phyloP scores from a whole-genome alignment of 2,329 filamentous ascomycete genomes.

The Ceratocystis variospora region DNA sequence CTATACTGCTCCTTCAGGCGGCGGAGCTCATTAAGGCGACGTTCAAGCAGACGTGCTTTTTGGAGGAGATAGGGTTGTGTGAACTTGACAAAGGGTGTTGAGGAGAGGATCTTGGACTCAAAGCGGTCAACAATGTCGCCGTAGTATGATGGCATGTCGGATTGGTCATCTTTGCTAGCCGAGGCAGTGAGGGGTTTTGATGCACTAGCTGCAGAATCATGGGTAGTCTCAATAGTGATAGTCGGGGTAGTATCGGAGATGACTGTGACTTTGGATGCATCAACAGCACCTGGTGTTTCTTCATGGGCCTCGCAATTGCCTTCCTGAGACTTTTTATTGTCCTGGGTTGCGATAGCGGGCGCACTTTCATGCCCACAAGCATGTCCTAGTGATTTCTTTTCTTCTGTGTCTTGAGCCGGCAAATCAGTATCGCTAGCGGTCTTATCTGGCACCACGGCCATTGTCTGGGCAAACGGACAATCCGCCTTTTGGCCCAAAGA shows the following conservation, averaged over 20 bases:
- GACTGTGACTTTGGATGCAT: background rate
- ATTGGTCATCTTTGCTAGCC: conserved; percentile 47
- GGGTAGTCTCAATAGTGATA: background rate
- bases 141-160: conserved; percentile 71
- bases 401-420: background rate
- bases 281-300: background rate
- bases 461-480: background rate
- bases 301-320: background rate
- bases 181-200: background rate
- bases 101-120: conserved; percentile 82
- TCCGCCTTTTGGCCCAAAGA: background rate
- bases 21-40: conserved; percentile 67
- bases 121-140: conserved; percentile 90
- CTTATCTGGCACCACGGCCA: background rate
- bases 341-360: background rate
- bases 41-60: conserved; percentile 81
- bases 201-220: background rate
- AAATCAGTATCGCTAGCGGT: background rate
- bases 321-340: background rate
- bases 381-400: background rate
- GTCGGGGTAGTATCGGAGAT: background rate
- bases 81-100: conserved; percentile 92
- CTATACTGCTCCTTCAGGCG: conserved; percentile 57
- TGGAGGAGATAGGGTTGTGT: conserved; percentile 86
- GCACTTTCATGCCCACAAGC: background rate